Evolutionary conservation across 2,329 filamentous ascomycete genomes (phyloP), one percentile per base, ranked within the genome.

Genomic region (Cryphonectria radicalis): DNA sequence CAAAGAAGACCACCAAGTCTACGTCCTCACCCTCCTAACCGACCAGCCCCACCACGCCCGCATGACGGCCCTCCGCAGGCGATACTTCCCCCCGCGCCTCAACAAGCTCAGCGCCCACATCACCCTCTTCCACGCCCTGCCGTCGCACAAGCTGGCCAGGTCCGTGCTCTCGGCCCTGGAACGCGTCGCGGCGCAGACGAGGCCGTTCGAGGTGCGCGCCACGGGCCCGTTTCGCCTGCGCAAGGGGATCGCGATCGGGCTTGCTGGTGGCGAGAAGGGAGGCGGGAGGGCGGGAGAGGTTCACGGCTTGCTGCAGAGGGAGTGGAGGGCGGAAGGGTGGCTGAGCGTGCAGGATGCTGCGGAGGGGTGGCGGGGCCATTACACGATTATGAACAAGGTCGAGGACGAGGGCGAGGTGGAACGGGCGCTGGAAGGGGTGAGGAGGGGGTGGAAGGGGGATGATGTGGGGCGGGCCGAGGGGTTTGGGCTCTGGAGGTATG

Each of bases 81-180:
- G 22, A n/a, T 66, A 72, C 65, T 72, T 70, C 50, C 71, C 65
- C 0, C 50, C n/a, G 1, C 71, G 63, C 50, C 42, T 62, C 32
- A 70, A 70, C 65, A 66, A 65, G 43, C 42, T 59, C n/a, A 62
- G 63, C 3, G 68, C 71, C 2, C 71, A 72, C 60, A 68, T 72
- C 25, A 72, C 65, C 13, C 53, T 72, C 50, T 72, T 70, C 68
- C 71, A 72, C 62, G 71, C 68, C 32, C 64, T 70, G 4, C 71
- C 71, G 4, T 68, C 68, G 7, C 59, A 59, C 19, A 28, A 64
- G 60, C 42, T 70, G 50, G 17, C 8, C 6, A 25, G 19, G 17
- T 42, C 66, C 50, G 32, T 64, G 32, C 10, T 69, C 1, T 50
- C 68, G n/a, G 53, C 66, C 14, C 28, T 63, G 32, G 19, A 70